A percentile compares a stretch with the other conserved stretches of the same genome.
Evolutionary conservation across 1,284 basidiomycete genomes (phyloP).

Genomic region (Cutaneotrichosporon sp.): DNA sequence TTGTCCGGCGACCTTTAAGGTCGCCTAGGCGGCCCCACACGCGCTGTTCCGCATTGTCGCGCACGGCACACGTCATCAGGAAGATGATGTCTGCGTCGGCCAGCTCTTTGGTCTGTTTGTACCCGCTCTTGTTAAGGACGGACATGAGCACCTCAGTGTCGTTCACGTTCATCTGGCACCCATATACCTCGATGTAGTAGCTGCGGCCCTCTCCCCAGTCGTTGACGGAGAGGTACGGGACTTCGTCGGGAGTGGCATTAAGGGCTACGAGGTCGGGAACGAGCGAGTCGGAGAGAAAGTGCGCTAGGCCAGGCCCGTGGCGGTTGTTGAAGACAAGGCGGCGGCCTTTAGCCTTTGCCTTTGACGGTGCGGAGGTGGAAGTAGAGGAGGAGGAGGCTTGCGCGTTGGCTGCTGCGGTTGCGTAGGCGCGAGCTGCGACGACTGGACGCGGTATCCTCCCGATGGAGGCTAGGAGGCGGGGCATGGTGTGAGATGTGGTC

Average conservation of each 20-base stretch:
- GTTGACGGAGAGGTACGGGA: slow-evolving; percentile 10
- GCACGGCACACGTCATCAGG: slow-evolving; percentile 16
- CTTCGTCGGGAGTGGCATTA: neutral
- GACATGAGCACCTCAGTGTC: slow-evolving; percentile 16
- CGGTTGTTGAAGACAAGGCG: slow-evolving; percentile 13
- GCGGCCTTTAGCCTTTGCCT: neutral
- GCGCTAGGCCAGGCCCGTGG: slow-evolving; percentile 8
- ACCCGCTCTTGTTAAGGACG: slow-evolving; percentile 15
- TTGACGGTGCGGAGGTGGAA: neutral
- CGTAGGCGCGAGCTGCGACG: neutral
- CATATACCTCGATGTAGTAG: slow-evolving; percentile 17
- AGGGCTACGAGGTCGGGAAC: slow-evolving; percentile 1
- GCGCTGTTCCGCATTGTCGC: slow-evolving; percentile 13
- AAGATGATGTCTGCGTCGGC: slow-evolving; percentile 14
- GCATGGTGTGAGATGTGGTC: neutral
- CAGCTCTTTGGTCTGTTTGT: slow-evolving; percentile 6
- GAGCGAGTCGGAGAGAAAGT: slow-evolving; percentile 15
- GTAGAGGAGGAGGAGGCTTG: neutral
- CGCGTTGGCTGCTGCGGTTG: neutral
- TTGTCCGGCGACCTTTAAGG: slow-evolving; percentile 8
- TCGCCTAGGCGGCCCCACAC: slow-evolving; percentile 11
- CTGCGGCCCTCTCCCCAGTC: slow-evolving; percentile 15
- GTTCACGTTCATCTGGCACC: slow-evolving; percentile 17
- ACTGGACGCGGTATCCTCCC: neutral
- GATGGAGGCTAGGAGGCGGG: neutral